These are phyloP conservation scores for Penicillium paneum DNA, from an alignment of 2,329 filamentous ascomycete species.

Conservation along the genomic window DNA sequence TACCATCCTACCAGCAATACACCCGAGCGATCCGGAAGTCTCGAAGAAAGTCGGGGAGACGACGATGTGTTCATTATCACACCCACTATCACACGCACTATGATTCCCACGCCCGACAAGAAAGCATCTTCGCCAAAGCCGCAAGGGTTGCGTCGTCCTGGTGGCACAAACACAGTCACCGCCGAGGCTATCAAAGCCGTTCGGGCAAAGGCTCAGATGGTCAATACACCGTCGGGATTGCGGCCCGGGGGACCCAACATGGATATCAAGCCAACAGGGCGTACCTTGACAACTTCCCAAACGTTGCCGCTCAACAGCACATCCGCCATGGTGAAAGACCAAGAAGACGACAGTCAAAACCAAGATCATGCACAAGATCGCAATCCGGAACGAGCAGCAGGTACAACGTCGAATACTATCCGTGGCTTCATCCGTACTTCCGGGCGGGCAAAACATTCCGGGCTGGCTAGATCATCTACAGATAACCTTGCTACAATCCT, in stretches of 20 bases:
- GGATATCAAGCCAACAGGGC: slow-evolving; percentile 23
- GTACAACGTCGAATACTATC: slow-evolving; percentile 25
- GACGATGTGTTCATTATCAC: slow-evolving; percentile 39
- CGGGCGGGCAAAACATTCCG: slow-evolving; percentile 28
- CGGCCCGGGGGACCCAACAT: slow-evolving; percentile 25
- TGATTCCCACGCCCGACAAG: slow-evolving; percentile 32
- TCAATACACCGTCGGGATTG: slow-evolving; percentile 27
- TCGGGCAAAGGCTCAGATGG: slow-evolving; percentile 26
- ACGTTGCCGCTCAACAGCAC: slow-evolving; percentile 13
- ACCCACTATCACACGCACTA: slow-evolving; percentile 44
- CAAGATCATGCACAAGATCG: slow-evolving; percentile 1
- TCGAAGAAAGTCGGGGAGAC: slow-evolving; percentile 15
- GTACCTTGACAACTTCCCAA: slow-evolving; percentile 23
- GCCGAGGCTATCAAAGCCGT: slow-evolving; percentile 30
- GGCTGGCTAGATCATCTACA: slow-evolving; percentile 27
- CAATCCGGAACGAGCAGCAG: slow-evolving; percentile 1
- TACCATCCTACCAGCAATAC: slow-evolving; percentile 10
- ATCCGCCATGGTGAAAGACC: slow-evolving; percentile 12
- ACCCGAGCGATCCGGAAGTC: slow-evolving; percentile 13
- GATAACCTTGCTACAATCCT: slow-evolving; percentile 24
- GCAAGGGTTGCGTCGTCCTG: slow-evolving; percentile 19
- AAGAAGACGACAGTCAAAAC: slow-evolving; percentile 4
- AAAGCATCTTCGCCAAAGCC: slow-evolving; percentile 17
- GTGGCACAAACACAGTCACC: slow-evolving; percentile 20
- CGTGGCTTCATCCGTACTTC: slow-evolving; percentile 40